Percentiles rank a stretch among this genome's conserved stretches.
Conservation (phyloP, 306 rosid genomes). For the Clitoria ternatea region DNA sequence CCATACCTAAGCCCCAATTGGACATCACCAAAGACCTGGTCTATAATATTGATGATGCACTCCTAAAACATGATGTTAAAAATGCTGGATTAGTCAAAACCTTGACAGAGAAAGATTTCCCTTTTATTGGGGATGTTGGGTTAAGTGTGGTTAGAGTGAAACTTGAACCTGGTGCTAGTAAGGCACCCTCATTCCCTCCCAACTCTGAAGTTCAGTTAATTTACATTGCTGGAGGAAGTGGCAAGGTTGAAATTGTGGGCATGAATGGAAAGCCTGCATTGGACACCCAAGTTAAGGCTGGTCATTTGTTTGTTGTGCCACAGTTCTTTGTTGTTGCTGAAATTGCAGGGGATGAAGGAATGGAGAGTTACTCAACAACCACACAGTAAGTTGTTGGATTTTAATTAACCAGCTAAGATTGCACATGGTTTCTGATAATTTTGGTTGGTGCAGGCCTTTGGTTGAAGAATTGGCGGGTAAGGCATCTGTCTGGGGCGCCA, state of each 20-base stretch:
- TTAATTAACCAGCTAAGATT: neutral
- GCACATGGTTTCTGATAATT: neutral
- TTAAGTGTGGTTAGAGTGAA: slow-evolving; percentile 40
- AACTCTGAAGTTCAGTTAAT: slow-evolving; percentile 38
- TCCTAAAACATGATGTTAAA: neutral
- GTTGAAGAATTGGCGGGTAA: slow-evolving; percentile 46
- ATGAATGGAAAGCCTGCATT: slow-evolving; percentile 30
- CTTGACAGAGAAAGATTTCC: slow-evolving; percentile 32
- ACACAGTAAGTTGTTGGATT: slow-evolving; percentile 29
- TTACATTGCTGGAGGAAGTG: slow-evolving; percentile 48
- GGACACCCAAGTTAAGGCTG: slow-evolving; percentile 43
- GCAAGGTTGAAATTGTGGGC: slow-evolving; percentile 50
- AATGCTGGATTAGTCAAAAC: slow-evolving; percentile 30
- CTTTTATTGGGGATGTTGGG: slow-evolving; percentile 44
- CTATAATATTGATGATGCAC: slow-evolving; percentile 33
- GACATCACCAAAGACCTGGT: slow-evolving; percentile 21
- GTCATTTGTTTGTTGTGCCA: slow-evolving; percentile 57
- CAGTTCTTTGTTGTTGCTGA: slow-evolving; percentile 40
- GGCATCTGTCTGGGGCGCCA: slow-evolving; percentile 34
- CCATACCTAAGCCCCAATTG: slow-evolving; percentile 37
- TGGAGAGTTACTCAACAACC: slow-evolving; percentile 44
- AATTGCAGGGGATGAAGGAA: slow-evolving; percentile 47
- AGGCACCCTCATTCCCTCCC: slow-evolving; percentile 34
- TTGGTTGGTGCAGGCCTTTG: slow-evolving; percentile 37
- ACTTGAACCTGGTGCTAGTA: slow-evolving; percentile 34